Evolutionary conservation across 441 rosid genomes (phyloP).

Genomic region (Kokia cookei): DNA sequence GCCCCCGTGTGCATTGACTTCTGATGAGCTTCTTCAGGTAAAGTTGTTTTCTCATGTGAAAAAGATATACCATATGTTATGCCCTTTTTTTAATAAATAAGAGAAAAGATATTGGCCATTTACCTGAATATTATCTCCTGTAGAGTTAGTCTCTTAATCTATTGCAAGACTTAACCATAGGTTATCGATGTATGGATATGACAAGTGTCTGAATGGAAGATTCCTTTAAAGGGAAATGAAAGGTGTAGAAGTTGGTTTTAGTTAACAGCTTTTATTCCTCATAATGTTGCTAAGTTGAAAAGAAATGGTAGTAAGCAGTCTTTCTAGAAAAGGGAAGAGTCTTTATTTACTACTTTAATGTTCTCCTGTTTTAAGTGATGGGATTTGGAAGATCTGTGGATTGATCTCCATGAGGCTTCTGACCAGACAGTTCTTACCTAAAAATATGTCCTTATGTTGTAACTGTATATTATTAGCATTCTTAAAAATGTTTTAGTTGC

Average conservation of each 20-base stretch:
- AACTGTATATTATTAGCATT: neutral
- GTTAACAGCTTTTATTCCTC: neutral
- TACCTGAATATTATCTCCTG: neutral
- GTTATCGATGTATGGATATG: neutral
- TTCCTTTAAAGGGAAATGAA: neutral
- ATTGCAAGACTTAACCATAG: neutral
- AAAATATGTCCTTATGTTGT: neutral
- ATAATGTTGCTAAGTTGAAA: neutral
- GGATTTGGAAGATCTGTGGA: neutral
- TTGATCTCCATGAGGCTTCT: neutral
- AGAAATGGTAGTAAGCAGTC: neutral
- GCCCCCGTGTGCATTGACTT: constrained; percentile 45
- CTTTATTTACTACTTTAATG: neutral
- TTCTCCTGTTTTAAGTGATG: neutral
- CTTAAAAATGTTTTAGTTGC: neutral
- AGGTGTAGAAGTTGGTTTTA: neutral
- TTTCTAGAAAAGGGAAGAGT: neutral
- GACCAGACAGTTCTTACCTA: neutral
- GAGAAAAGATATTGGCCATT: neutral
- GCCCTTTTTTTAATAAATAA: neutral
- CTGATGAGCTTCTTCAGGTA: constrained; percentile 70
- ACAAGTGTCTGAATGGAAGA: neutral
- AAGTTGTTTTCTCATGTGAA: neutral
- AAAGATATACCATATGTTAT: neutral
- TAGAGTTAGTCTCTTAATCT: neutral